phyloP scores from a whole-genome alignment of 805 yeast species.

The Lipomyces yamanashiensis region DNA sequence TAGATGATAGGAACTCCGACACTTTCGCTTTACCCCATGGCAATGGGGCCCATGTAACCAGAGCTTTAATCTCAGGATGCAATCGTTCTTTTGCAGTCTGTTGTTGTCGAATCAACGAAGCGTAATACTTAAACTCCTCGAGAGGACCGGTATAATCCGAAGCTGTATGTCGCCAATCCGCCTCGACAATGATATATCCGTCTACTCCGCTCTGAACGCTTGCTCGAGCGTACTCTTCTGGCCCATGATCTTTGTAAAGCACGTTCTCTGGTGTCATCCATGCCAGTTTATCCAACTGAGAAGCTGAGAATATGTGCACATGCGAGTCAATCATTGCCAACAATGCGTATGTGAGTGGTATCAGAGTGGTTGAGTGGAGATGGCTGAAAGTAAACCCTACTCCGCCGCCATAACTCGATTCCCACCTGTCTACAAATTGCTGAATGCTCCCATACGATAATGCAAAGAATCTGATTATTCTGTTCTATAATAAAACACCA shows the following conservation, averaged over 20 bases:
- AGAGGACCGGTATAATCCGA: constrained; percentile 42
- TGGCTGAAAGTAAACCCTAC: background rate
- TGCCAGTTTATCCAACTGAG: constrained; percentile 41
- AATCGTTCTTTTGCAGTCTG: too few relatives aligned
- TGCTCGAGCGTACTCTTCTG: constrained; percentile 42
- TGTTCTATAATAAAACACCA: too few relatives aligned
- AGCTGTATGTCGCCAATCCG: constrained; percentile 43
- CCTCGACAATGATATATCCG: constrained; percentile 48
- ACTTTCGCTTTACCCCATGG: constrained; percentile 44
- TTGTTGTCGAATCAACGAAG: constrained; percentile 21
- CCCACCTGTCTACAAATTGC: too few relatives aligned
- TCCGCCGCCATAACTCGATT: too few relatives aligned
- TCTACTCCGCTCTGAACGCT: constrained; percentile 28
- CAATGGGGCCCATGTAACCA: constrained; percentile 56
- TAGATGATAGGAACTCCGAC: constrained; percentile 24
- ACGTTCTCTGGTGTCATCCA: constrained; percentile 47
- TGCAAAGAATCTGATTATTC: too few relatives aligned
- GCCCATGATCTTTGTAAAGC: constrained; percentile 40
- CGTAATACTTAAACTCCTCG: constrained; percentile 43
- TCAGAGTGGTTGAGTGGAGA: background rate
- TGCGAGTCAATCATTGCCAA: constrained; percentile 45
- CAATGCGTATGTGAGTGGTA: background rate
- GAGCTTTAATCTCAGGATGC: constrained; percentile 39
- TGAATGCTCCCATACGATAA: too few relatives aligned
- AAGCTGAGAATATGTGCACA: constrained; percentile 46